phyloP scores from a whole-genome alignment of 257 asterid species.

The Fraxinus quadrangulata region DNA sequence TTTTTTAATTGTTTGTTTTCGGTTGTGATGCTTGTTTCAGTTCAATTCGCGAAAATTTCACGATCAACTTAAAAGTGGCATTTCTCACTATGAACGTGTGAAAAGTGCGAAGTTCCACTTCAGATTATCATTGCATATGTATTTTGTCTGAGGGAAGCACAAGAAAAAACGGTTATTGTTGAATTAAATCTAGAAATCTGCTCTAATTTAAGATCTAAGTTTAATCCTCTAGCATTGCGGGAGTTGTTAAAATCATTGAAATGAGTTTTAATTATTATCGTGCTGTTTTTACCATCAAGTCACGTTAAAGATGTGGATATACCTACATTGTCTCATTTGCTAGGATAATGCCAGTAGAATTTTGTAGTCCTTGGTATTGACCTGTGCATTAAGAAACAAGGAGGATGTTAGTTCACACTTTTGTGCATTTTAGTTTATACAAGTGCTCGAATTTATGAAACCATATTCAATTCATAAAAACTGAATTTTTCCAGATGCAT shows the following conservation, averaged over 20 bases:
- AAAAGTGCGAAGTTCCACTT: not conserved
- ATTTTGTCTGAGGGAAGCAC: too few relatives aligned
- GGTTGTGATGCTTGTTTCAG: not conserved
- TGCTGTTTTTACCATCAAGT: not conserved
- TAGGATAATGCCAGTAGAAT: too few relatives aligned
- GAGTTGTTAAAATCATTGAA: not conserved
- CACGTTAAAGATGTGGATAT: not conserved
- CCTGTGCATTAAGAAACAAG: not conserved
- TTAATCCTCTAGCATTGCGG: not conserved
- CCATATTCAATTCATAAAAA: not conserved
- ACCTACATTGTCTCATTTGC: not conserved
- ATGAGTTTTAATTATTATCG: not conserved
- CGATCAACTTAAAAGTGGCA: not conserved
- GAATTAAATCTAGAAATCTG: not conserved
- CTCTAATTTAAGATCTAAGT: not conserved
- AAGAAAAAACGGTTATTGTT: too few relatives aligned
- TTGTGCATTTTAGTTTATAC: not conserved
- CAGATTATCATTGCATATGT: not conserved
- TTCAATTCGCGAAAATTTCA: not conserved
- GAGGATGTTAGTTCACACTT: not conserved
- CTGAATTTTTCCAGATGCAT: conserved; percentile 48
- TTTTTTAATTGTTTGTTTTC: not conserved
- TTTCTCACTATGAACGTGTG: not conserved
- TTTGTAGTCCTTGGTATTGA: not conserved
- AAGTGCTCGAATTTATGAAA: not conserved